phyloP scores from a whole-genome alignment of 2,329 filamentous ascomycete genomes.

The Lachnum nothofagi region DNA sequence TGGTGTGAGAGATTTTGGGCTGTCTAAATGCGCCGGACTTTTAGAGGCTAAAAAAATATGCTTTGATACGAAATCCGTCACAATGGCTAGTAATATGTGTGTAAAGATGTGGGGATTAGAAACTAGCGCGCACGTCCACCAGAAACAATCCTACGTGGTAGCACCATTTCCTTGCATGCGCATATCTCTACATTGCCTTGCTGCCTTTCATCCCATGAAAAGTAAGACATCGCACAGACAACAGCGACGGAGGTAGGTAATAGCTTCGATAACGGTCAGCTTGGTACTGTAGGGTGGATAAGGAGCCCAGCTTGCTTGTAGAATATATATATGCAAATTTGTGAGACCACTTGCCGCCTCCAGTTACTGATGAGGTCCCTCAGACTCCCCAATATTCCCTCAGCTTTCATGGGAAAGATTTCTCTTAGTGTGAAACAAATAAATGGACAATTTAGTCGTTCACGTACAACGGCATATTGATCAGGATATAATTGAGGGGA shows the following conservation, averaged over 20 bases:
- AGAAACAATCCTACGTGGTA: background rate
- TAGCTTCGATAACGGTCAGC: background rate
- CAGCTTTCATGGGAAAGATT: too few species aligned
- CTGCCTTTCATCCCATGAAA: background rate
- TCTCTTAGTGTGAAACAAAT: too few species aligned
- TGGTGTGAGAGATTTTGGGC: background rate
- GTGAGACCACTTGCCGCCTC: background rate
- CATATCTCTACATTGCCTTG: background rate
- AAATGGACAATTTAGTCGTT: too few species aligned
- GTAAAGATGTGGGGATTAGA: too few species aligned
- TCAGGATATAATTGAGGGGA: too few species aligned
- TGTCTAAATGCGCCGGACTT: background rate
- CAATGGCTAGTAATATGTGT: too few species aligned
- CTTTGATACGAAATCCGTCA: background rate
- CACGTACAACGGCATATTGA: too few species aligned
- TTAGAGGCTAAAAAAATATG: background rate
- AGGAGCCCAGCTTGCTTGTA: too few species aligned
- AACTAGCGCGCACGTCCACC: too few species aligned
- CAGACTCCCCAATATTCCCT: too few species aligned
- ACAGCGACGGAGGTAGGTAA: background rate
- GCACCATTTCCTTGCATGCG: too few species aligned
- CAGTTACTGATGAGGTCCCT: too few species aligned
- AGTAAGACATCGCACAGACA: background rate
- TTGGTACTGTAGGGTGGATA: background rate
- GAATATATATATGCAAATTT: background rate